These are phyloP conservation scores for Diaporthe eres DNA, from an alignment of 2,329 filamentous ascomycete genomes.

Conservation along the genomic window DNA sequence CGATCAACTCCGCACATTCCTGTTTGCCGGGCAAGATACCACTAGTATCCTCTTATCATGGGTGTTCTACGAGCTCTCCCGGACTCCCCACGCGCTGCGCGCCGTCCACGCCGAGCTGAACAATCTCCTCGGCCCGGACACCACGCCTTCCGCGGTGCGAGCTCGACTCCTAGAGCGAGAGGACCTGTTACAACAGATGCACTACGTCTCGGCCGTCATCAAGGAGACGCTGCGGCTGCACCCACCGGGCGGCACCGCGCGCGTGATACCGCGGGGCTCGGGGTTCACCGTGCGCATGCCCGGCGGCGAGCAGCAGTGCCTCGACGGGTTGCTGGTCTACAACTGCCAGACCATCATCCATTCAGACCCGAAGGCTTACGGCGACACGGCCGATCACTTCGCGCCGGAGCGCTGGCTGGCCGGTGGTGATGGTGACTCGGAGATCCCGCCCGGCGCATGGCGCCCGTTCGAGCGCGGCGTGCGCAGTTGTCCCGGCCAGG, in stretches of 20 bases:
- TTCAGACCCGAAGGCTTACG: constrained; percentile 28
- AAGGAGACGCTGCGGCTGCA: constrained; percentile 24
- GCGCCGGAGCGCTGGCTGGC: constrained; percentile 36
- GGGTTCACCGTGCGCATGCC: constrained; percentile 37
- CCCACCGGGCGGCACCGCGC: constrained; percentile 5
- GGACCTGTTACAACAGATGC: too few species aligned
- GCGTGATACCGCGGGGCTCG: background rate
- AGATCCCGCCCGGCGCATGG: background rate
- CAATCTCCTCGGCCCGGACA: constrained; percentile 48
- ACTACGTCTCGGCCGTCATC: constrained; percentile 1
- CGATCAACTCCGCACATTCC: background rate
- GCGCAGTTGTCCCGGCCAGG: background rate
- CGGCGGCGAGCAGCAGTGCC: constrained; percentile 42
- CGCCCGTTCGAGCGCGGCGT: background rate
- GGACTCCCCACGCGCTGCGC: constrained; percentile 47
- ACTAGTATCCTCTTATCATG: constrained; percentile 52
- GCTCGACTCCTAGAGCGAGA: too few species aligned
- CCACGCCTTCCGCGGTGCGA: background rate
- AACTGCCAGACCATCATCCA: constrained; percentile 13
- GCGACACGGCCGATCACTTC: constrained; percentile 27
- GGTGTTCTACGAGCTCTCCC: constrained; percentile 54
- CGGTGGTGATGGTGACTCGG: background rate
- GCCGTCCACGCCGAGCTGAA: constrained; percentile 54
- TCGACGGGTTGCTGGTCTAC: constrained; percentile 7
- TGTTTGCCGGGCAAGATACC: background rate